Base-by-base conservation (phyloP, 1,139 yeast genomes). In the Saccharomyces hybrid region DNA sequence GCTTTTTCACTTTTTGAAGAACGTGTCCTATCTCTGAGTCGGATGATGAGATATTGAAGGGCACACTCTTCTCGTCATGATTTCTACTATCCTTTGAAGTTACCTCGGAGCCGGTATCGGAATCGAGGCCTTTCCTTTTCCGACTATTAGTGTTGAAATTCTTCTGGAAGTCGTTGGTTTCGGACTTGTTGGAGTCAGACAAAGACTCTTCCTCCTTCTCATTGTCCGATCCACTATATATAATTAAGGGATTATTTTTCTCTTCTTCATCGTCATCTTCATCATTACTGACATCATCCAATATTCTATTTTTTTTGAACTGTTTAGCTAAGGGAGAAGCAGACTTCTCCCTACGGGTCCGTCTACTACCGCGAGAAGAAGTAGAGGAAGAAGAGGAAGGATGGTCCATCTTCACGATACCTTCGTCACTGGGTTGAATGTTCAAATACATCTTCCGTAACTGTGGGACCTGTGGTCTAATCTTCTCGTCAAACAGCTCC, bases 401-500 rank as follows among this genome's bases (percentile, higher is more conserved):
- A 38, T 14, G 42, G 42, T 38, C 42, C 19, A 38, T 14, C 23
- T 38, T 38, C 42, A 38, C 42, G 5, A 41, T 47, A 41, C 48
- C 47, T 9, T 52, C 54, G 14, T 31, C 44, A 29, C 47, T 52
- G 3, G 54, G 47, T 19, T 27, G 27, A 27, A 49, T 42, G 31
- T 44, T 31, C 29, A 42, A n/a, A 14, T 49, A 60, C 46, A 52
- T 57, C 44, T 54, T 54, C 48, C 66, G 58, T 54, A 61, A 34
- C 27, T 58, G 58, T 14, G 62, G 62, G 34, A 64, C 51, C 42
- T 58, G 55, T 5, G 63, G 63, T 14, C 57, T 57, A 16, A 87
- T 73, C 13, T 80, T 67, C 2, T 71, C 66, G 19, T 76, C 70
- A 66, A 83, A 87, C 5, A 85, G 65, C 16, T 72, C 73, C 7